Evolutionary conservation across 306 rosid species (phyloP).

Genomic region (Trifolium fragiferum): DNA sequence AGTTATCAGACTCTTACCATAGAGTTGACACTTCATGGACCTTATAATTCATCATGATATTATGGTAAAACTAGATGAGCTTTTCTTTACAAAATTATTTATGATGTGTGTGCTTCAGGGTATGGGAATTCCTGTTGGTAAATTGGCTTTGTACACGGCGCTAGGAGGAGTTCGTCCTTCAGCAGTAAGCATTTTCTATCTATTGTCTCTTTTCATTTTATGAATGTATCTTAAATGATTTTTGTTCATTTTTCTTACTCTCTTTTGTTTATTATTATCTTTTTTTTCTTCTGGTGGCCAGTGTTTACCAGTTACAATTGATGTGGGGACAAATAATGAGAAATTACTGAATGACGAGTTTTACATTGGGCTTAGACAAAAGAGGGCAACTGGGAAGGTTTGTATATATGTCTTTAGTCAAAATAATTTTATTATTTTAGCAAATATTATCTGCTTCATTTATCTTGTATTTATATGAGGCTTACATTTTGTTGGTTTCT

Average conservation of each 20-base stretch:
- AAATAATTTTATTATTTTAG: conserved; percentile 34
- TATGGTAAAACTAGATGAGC: conserved; percentile 24
- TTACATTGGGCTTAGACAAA: conserved; percentile 92
- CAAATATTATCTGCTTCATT: not conserved
- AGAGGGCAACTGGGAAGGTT: conserved; percentile 95
- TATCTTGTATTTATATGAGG: conserved; percentile 37
- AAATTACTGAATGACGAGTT: conserved; percentile 84
- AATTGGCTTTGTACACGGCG: conserved; percentile 82
- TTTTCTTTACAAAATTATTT: not conserved
- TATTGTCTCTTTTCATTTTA: conserved; percentile 35
- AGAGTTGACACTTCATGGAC: too few species aligned
- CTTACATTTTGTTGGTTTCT: conserved; percentile 34
- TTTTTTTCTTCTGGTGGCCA: conserved; percentile 41
- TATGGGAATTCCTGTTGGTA: conserved; percentile 99
- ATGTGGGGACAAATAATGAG: conserved; percentile 96
- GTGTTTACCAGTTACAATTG: conserved; percentile 96
- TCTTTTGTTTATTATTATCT: not conserved
- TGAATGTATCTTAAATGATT: not conserved
- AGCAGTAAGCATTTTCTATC: conserved; percentile 59
- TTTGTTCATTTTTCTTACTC: not conserved
- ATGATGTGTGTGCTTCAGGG: conserved; percentile 68
- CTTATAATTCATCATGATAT: conserved; percentile 31
- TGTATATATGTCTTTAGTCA: conserved; percentile 28
- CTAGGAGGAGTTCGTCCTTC: conserved; percentile 99
- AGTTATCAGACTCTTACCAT: too few species aligned